Evolutionary conservation across 345 rosid species (phyloP).

Genomic region (Hibiscus mutabilis): DNA sequence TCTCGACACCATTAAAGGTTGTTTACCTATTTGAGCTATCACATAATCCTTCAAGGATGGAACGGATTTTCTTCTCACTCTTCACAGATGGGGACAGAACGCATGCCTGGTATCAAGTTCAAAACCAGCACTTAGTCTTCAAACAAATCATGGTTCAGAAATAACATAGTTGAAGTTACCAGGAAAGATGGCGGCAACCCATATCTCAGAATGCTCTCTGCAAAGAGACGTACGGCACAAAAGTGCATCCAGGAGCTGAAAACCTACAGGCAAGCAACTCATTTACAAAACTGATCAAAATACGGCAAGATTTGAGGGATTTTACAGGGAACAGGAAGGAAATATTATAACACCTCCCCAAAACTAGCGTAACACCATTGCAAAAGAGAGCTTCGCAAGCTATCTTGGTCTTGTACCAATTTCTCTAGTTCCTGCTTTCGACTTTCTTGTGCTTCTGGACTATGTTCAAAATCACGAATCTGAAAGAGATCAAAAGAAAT

Average conservation of each 20-base stretch:
- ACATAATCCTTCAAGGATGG: slow-evolving; percentile 79
- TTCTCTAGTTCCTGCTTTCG: slow-evolving; percentile 80
- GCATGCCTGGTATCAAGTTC: slow-evolving; percentile 51
- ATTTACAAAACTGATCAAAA: not conserved
- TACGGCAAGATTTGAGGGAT: not conserved
- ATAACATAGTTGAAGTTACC: slow-evolving; percentile 37
- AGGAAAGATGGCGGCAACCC: slow-evolving; percentile 93
- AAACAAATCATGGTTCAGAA: slow-evolving; percentile 2
- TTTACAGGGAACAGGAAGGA: not conserved
- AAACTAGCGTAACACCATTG: slow-evolving; percentile 96
- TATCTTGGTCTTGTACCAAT: slow-evolving; percentile 72
- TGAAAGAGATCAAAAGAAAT: slow-evolving; percentile 25
- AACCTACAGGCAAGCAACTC: slow-evolving; percentile 45
- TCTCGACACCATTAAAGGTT: not conserved
- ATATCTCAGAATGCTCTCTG: slow-evolving; percentile 96
- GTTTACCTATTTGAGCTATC: slow-evolving; percentile 67
- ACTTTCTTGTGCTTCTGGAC: slow-evolving; percentile 75
- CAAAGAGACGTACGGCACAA: slow-evolving; percentile 83
- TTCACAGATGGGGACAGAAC: slow-evolving; percentile 77
- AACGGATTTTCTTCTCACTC: slow-evolving; percentile 89
- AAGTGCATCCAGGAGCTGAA: slow-evolving; percentile 99
- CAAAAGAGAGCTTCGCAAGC: slow-evolving; percentile 78
- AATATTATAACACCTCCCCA: slow-evolving; percentile 60
- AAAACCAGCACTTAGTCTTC: slow-evolving; percentile 13
- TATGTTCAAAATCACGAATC: slow-evolving; percentile 90